phyloP scores from a whole-genome alignment of 108 stramenopile genomes.

The Seminavis robusta region DNA sequence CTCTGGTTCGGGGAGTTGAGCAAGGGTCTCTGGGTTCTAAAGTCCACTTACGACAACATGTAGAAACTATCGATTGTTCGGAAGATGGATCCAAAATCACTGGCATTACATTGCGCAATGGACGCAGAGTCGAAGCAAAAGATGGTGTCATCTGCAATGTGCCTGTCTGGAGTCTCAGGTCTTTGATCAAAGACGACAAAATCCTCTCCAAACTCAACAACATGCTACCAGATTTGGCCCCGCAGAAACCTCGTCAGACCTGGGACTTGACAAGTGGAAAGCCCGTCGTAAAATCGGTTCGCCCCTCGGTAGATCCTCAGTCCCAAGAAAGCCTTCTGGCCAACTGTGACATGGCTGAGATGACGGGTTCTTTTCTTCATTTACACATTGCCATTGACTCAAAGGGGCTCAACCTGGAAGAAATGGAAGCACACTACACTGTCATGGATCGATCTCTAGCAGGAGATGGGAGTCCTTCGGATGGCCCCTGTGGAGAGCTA shows the following conservation, averaged over 20 bases:
- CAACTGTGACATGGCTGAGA: constrained; percentile 60
- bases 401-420: constrained; percentile 52
- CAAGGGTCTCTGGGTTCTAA: constrained; percentile 47
- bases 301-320: too few relatives aligned
- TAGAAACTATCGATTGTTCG: constrained; percentile 60
- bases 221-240: background rate
- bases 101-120: constrained; percentile 61
- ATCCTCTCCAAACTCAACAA: constrained; percentile 39
- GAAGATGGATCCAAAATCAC: constrained; percentile 35
- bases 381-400: constrained; percentile 87
- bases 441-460: constrained; percentile 82
- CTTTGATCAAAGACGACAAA: constrained; percentile 50
- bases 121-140: constrained; percentile 44
- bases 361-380: constrained; percentile 89
- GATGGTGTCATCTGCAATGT: constrained; percentile 86
- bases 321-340: constrained; percentile 29
- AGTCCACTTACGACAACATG: constrained; percentile 60
- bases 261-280: too few relatives aligned
- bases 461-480: constrained; percentile 42
- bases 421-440: constrained; percentile 88
- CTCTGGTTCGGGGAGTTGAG: constrained; percentile 86
- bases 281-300: too few relatives aligned
- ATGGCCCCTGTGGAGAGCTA: constrained; percentile 81
- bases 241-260: too few relatives aligned
- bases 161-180: constrained; percentile 67